Evolutionary conservation across 208 protist genomes (phyloP), one percentile per base, ranked within the genome.

Genomic region (Endotrypanum monterogeii): DNA sequence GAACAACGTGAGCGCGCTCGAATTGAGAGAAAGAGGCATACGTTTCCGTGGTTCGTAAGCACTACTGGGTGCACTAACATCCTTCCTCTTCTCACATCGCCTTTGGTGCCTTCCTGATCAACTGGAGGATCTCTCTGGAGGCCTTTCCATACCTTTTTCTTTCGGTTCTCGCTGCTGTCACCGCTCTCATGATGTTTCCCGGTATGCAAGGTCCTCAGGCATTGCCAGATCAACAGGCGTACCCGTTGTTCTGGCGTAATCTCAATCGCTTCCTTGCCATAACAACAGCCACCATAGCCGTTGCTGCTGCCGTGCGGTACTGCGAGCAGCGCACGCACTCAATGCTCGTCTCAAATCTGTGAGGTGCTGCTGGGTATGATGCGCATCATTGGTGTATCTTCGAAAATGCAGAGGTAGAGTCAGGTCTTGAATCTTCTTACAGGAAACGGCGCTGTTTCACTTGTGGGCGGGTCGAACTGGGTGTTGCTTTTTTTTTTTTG

Each of bases 171-270:
- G 20, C 50, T 41, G 9, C 23, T 56, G 39, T 48, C 35, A 39
- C 25, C n/a, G 20, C 46, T 16, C 8, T 16, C 46, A 84, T 30
- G 7, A 93, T 94, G 92, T 94, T 94, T 70, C 89, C 92, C 46
- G 87, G 86, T 1, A 93, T 93, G 88, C 79, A 88, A 37, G 75
- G 79, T 8, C 92, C 92, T 25, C 83, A 94, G 88, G 65, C 84
- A 30, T 79, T 94, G 63, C 89, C 92, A 8, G 86, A 92, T 51
- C 80, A 85, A 44, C 88, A 85, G 69, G 75, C 88, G 5, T 90
- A 92, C 72, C 83, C 78, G 6, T 79, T 84, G 83, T 91, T 92
- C 63, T 94, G 92, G 88, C 75, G 60, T 52, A 93, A 93, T 51
- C 86, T 96, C n/a, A 87, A 83, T 71, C 84, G 82, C 51, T 91